phyloP scores from a whole-genome alignment of 1,284 basidiomycete genomes.

The Thelephora terrestris region DNA sequence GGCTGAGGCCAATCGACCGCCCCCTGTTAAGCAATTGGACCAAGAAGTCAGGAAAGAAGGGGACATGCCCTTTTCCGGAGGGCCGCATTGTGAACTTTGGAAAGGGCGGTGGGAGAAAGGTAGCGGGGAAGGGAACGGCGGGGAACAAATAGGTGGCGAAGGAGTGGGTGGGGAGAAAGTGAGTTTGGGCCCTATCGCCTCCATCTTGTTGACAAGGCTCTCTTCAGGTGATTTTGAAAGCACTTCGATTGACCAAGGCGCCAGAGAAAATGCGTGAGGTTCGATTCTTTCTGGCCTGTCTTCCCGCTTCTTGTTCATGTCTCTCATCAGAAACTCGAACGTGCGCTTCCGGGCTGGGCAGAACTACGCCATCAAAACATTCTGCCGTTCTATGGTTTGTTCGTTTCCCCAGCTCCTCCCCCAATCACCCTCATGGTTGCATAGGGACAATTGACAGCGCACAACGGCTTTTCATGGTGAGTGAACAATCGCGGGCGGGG shows the following conservation, averaged over 20 bases:
- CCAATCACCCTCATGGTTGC: too few species aligned
- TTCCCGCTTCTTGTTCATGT: background rate
- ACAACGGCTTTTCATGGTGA: constrained; percentile 36
- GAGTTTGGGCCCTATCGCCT: background rate
- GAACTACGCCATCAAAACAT: constrained; percentile 37
- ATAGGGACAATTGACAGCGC: constrained; percentile 35
- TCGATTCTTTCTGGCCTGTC: background rate
- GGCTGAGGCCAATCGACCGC: constrained; percentile 17
- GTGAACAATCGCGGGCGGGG: background rate
- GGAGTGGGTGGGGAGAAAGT: constrained; percentile 32
- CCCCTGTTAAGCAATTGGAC: constrained; percentile 36
- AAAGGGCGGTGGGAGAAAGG: constrained; percentile 32
- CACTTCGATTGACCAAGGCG: constrained; percentile 32
- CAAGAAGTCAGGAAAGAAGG: constrained; percentile 34
- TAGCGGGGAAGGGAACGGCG: too few species aligned
- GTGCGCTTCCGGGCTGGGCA: constrained; percentile 44
- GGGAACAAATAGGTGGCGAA: too few species aligned
- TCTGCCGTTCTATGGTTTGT: constrained; percentile 35
- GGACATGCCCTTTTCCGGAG: constrained; percentile 32
- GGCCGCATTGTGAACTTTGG: constrained; percentile 42
- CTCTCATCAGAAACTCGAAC: constrained; percentile 35
- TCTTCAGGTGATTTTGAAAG: constrained; percentile 43
- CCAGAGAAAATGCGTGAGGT: constrained; percentile 32
- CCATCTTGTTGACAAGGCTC: background rate
- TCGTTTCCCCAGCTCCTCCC: too few species aligned